Evolutionary conservation across 2,329 filamentous ascomycete genomes (phyloP).

Genomic region (Colletotrichum scovillei): DNA sequence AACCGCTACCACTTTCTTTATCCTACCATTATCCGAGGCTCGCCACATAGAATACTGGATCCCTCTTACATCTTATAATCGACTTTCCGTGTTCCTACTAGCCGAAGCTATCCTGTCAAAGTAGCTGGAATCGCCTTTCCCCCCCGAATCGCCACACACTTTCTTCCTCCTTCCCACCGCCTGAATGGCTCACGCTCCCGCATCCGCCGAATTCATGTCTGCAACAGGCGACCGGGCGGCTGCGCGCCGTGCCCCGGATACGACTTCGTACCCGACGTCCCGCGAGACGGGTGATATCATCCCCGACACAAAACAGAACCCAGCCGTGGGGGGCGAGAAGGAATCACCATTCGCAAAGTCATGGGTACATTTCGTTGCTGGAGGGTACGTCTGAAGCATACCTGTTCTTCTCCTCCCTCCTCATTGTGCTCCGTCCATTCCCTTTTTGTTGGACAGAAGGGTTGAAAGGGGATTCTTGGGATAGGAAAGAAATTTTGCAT

Average conservation of each 20-base stretch:
- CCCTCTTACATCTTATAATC: neutral
- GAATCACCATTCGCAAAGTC: conserved; percentile 74
- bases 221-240: conserved; percentile 44
- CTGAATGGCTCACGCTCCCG: conserved; percentile 47
- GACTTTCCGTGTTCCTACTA: neutral
- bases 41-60: neutral
- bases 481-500: neutral
- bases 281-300: conserved; percentile 70
- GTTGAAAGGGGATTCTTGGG: neutral
- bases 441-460: neutral
- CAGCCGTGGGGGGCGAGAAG: conserved; percentile 42
- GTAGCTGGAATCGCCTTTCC: neutral
- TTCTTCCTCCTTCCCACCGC: neutral
- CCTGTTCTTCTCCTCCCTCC: conserved; percentile 18
- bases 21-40: neutral
- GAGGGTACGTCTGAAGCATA: conserved; percentile 72
- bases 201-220: conserved; percentile 41
- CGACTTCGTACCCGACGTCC: conserved; percentile 49
- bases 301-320: conserved; percentile 50
- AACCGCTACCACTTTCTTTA: neutral
- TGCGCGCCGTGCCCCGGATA: conserved; percentile 25
- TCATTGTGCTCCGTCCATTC: neutral
- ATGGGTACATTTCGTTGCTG: conserved; percentile 92
- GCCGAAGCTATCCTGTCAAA: neutral
- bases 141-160: neutral